A percentile compares a stretch with the other conserved stretches of the same genome.
Conservation (phyloP, 495 filamentous ascomycete genomes). For the Aspergillus sparsus region DNA sequence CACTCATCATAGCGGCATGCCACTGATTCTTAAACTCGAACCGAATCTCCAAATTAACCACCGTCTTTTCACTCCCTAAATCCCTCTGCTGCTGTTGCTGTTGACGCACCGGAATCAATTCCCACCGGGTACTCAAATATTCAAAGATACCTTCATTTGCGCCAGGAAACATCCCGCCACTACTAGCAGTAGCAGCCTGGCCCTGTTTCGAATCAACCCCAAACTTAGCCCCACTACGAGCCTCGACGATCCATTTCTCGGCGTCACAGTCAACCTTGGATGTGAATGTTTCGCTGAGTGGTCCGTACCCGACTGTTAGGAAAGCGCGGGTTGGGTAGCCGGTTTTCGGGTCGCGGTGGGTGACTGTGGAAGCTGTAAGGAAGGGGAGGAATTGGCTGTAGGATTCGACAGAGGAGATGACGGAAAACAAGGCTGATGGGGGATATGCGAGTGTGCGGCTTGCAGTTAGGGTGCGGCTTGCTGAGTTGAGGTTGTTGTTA, state of each 20-base stretch:
- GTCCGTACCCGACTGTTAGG: slow-evolving; percentile 81
- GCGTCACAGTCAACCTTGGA: slow-evolving; percentile 73
- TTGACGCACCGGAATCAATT: slow-evolving; percentile 50
- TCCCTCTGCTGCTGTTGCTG: no score
- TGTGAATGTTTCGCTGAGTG: slow-evolving; percentile 77
- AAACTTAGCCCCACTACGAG: slow-evolving; percentile 63
- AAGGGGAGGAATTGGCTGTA: slow-evolving; percentile 87
- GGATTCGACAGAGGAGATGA: slow-evolving; percentile 80
- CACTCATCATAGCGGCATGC: slow-evolving; percentile 75
- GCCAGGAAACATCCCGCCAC: slow-evolving; percentile 35
- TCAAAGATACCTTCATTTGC: slow-evolving; percentile 64
- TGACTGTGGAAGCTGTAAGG: slow-evolving; percentile 71
- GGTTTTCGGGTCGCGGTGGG: slow-evolving; percentile 52
- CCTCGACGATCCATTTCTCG: slow-evolving; percentile 64
- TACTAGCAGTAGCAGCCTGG: neutral
- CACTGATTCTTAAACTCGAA: slow-evolving; percentile 84
- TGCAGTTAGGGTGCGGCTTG: slow-evolving; percentile 60
- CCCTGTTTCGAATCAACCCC: slow-evolving; percentile 20
- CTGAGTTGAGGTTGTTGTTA: slow-evolving; percentile 28
- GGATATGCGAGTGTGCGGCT: slow-evolving; percentile 80
- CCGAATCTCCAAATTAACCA: slow-evolving; percentile 71
- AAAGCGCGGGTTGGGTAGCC: slow-evolving; percentile 72
- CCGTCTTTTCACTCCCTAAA: slow-evolving; percentile 49
- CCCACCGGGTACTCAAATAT: slow-evolving; percentile 77
- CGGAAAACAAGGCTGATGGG: slow-evolving; percentile 65